Conservation (phyloP, 2,329 filamentous ascomycete species). For the Ceratocystis ficicola region DNA sequence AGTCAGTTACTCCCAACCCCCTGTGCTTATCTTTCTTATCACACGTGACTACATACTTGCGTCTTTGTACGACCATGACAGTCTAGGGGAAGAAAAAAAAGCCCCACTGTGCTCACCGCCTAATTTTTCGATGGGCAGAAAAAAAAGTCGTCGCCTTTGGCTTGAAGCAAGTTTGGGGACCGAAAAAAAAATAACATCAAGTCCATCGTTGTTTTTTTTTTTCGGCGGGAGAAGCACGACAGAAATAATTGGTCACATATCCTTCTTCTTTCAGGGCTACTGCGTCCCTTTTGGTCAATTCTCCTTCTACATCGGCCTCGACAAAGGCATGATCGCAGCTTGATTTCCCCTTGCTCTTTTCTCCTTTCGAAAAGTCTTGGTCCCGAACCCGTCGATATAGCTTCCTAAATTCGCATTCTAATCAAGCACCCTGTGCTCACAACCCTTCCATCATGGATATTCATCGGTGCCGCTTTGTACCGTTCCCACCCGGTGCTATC, state of each 20-base stretch:
- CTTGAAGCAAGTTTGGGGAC: constrained; percentile 5
- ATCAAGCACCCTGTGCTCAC: not conserved
- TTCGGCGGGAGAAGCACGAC: not conserved
- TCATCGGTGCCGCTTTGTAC: constrained; percentile 92
- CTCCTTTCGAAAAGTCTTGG: constrained; percentile 4
- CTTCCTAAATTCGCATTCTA: not conserved
- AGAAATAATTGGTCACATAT: not conserved
- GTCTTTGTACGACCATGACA: not conserved
- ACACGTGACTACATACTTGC: constrained; percentile 2
- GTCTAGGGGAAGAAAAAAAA: not conserved
- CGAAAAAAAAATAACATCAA: not conserved
- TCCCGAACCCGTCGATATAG: not conserved
- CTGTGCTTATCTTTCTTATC: constrained; percentile 4
- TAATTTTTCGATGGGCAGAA: constrained; percentile 21
- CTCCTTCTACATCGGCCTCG: not conserved
- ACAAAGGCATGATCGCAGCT: constrained; percentile 11
- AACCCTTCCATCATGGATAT: constrained; percentile 59
- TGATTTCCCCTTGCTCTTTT: not conserved
- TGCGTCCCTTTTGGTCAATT: not conserved
- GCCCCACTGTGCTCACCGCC: constrained; percentile 20
- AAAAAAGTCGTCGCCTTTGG: constrained; percentile 20
- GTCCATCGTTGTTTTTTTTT: not conserved
- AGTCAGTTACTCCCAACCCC: not conserved
- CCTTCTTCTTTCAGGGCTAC: not conserved
- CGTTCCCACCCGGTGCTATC: constrained; percentile 81